These are phyloP conservation scores for Besnoitia besnoiti DNA, from an alignment of 169 alveolate genomes.

Conservation along the genomic window DNA sequence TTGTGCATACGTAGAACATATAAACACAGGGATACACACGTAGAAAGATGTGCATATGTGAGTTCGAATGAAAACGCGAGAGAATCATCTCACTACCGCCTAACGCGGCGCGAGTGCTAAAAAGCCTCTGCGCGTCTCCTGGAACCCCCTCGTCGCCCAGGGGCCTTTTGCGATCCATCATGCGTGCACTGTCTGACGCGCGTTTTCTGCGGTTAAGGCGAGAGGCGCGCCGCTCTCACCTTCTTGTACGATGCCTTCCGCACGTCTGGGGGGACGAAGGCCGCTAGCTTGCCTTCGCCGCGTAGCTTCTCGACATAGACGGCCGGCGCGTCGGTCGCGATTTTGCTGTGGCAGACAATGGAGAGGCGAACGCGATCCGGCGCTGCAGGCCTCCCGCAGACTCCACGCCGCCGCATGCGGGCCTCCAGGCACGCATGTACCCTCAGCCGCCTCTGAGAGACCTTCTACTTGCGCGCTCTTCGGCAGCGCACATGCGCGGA, in stretches of 20 bases:
- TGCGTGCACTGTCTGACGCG: too few relatives aligned
- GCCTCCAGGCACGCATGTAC: neutral
- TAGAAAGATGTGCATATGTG: too few relatives aligned
- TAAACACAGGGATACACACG: too few relatives aligned
- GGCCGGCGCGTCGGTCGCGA: slow-evolving; percentile 59
- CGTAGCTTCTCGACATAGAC: slow-evolving; percentile 23
- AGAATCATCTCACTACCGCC: too few relatives aligned
- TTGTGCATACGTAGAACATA: too few relatives aligned
- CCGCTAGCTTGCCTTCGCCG: neutral
- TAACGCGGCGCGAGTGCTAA: too few relatives aligned
- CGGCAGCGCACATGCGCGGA: too few relatives aligned
- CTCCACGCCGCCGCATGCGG: neutral
- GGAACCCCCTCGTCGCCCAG: too few relatives aligned
- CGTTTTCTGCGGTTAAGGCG: neutral
- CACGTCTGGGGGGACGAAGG: slow-evolving; percentile 45
- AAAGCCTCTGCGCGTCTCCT: too few relatives aligned
- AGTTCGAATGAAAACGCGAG: too few relatives aligned
- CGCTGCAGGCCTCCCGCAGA: neutral
- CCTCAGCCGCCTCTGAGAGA: neutral
- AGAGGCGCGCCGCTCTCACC: neutral
- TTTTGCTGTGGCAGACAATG: slow-evolving; percentile 14
- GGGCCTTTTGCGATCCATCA: neutral
- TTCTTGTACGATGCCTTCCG: slow-evolving; percentile 48
- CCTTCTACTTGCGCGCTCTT: too few relatives aligned
- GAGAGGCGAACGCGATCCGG: neutral